Base-by-base conservation (phyloP, 352 stramenopile species). In the Thraustochytrium sp. region DNA sequence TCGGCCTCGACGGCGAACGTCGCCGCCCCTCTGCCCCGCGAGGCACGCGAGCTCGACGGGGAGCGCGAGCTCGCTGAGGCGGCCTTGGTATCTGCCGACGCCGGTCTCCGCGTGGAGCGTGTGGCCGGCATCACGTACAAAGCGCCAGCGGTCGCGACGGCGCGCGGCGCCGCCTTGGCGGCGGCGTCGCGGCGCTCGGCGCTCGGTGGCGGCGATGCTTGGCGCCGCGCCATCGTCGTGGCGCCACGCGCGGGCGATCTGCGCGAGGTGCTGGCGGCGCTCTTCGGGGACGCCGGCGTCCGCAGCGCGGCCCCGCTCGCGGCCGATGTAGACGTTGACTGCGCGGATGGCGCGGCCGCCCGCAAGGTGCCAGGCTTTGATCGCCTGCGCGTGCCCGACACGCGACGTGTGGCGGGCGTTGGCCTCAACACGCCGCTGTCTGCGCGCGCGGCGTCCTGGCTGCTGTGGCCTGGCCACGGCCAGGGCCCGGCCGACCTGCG, bases 231-330 rank as follows among this genome's bases (percentile, higher is more conserved):
- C 13, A 72, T 29, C 13, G 40, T 72, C 4, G 23, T 72, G 13
- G 26, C 8, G 1, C 23, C 3, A 9, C 23, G 53, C 11, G 3
- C 11, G 4, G 40, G 37, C 23, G 49, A 72, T 34, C n/a, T 80
- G 11, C 16, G 5, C 9, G 23, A 11, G 3, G 9, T 44, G 34
- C 51, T 80, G 4, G 34, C 8, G 5, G 26, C 31, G 3, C 34
- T 80, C 11, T 80, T 55, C n/a, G 68, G 53, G 4, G 68, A 80
- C 42, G 68, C 68, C 11, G 68, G 68, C 11, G 46, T 80, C 26
- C 48, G 68, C n/a, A 48, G 31, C 23, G 37, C 31, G 29, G 16
- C 9, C 31, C 36, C 68, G 44, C 37, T 54, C 1, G 37, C 31
- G 18, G 26, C 26, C 16, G 62, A 75, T 54, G 11, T 3, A 13